Conservation (phyloP, 2,329 filamentous ascomycete species). For the Aspergillus cejpii region DNA sequence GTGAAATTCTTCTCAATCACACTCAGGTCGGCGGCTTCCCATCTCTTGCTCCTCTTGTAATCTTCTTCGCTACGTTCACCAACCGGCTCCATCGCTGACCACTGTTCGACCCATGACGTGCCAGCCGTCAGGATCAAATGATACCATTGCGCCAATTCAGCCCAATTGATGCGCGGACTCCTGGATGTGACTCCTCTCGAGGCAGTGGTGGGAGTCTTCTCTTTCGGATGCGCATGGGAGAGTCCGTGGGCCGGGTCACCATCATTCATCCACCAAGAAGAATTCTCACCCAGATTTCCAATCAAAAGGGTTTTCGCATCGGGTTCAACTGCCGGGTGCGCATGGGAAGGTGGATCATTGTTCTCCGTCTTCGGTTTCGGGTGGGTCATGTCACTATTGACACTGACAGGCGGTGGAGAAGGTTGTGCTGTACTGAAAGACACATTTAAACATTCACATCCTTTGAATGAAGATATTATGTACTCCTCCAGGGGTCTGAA, state of each 20-base stretch:
- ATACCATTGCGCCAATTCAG: slow-evolving; percentile 67
- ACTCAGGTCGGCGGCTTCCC: slow-evolving; percentile 40
- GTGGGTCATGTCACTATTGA: slow-evolving; percentile 42
- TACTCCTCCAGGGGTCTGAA: slow-evolving; percentile 76
- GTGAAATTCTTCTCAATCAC: slow-evolving; percentile 48
- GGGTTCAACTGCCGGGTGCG: slow-evolving; percentile 51
- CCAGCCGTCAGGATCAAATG: slow-evolving; percentile 61
- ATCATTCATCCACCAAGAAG: slow-evolving; percentile 70
- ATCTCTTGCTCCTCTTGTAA: slow-evolving; percentile 21
- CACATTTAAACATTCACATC: slow-evolving; percentile 64
- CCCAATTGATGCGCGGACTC: slow-evolving; percentile 70
- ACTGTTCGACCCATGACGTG: slow-evolving; percentile 56
- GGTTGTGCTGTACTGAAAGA: slow-evolving; percentile 60
- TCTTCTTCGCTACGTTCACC: slow-evolving; percentile 24
- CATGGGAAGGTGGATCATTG: slow-evolving; percentile 26
- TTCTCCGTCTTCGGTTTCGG: slow-evolving; percentile 26
- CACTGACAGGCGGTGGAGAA: slow-evolving; percentile 39
- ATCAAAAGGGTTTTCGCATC: slow-evolving; percentile 69
- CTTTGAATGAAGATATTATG: slow-evolving; percentile 60
- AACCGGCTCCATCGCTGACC: slow-evolving; percentile 47
- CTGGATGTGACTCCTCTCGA: slow-evolving; percentile 47
- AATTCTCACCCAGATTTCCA: slow-evolving; percentile 73
- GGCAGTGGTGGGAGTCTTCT: slow-evolving; percentile 25
- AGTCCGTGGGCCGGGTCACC: slow-evolving; percentile 36
- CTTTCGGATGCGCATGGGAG: slow-evolving; percentile 28